Conservation (phyloP, 2,329 filamentous ascomycete genomes). For the Diaporthe humulicola region DNA sequence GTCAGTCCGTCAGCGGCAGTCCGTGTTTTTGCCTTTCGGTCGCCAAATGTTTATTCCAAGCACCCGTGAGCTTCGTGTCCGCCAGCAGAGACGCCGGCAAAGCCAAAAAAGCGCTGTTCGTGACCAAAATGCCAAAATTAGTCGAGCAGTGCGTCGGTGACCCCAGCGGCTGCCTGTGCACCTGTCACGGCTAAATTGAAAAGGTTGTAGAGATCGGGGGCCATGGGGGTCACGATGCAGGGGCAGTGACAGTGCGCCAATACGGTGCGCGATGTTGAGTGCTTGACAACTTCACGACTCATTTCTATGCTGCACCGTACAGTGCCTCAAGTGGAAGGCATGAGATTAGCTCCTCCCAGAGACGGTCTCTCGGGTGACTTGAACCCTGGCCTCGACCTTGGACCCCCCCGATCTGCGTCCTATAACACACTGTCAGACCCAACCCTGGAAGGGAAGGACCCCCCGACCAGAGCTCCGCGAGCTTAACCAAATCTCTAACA, state of each 20-base stretch:
- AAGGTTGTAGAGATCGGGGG: slow-evolving; percentile 12
- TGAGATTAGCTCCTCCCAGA: slow-evolving; percentile 10
- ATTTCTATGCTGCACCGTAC: background rate
- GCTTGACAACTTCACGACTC: background rate
- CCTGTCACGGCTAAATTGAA: slow-evolving; percentile 20
- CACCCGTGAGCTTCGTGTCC: slow-evolving; percentile 11
- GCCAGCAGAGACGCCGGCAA: background rate
- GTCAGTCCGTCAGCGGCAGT: slow-evolving; percentile 6
- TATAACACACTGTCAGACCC: slow-evolving; percentile 12
- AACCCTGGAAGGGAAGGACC: background rate
- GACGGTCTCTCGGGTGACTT: background rate
- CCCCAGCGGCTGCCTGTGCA: slow-evolving; percentile 21
- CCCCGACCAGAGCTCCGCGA: slow-evolving; percentile 21
- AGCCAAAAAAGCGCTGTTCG: background rate
- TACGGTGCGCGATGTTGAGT: background rate
- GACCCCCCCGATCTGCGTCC: background rate
- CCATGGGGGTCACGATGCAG: slow-evolving; percentile 17
- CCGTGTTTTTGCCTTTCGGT: background rate
- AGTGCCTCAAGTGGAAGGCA: background rate
- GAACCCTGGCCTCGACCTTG: background rate
- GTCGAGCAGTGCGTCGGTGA: slow-evolving; percentile 13
- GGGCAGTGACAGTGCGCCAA: background rate
- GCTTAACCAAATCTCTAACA: slow-evolving; percentile 35
- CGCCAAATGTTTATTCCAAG: background rate
- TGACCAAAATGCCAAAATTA: slow-evolving; percentile 23